Percentiles rank a stretch among this genome's conserved stretches.
Conservation (phyloP, 305 asterid genomes). For the Monarda citriodora region DNA sequence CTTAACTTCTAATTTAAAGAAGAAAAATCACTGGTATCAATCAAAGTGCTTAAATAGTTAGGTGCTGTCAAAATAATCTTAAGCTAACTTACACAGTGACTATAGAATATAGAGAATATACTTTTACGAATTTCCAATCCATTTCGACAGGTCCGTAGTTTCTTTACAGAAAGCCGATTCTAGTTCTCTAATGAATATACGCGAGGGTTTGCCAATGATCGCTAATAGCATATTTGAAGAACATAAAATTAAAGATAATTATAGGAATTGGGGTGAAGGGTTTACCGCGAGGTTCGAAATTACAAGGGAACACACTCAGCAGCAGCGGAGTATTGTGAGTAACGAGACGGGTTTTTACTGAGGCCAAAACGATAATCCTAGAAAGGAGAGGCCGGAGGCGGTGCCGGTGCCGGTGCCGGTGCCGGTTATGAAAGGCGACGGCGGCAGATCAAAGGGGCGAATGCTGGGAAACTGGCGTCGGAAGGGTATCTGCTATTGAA, state of each 20-base stretch:
- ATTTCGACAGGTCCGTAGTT: neutral
- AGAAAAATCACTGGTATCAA: neutral
- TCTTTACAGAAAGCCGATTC: neutral
- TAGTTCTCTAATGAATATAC: neutral
- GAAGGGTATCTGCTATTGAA: neutral
- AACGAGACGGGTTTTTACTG: neutral
- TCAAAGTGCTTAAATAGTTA: neutral
- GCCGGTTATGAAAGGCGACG: neutral
- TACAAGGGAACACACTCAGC: neutral
- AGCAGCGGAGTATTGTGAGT: too few species aligned
- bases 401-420: neutral
- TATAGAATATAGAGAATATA: neutral
- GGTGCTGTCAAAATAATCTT: neutral
- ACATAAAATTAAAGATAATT: neutral
- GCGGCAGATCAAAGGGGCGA: conserved; percentile 5
- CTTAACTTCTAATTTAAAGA: too few species aligned
- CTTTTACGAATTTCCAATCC: neutral
- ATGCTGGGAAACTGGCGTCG: neutral
- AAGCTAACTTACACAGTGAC: too few species aligned
- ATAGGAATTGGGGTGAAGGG: neutral
- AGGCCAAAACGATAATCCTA: neutral
- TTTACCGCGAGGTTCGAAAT: conserved; percentile 3
- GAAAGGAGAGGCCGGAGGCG: neutral
- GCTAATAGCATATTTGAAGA: neutral
- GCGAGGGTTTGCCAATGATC: neutral